phyloP scores from a whole-genome alignment of 306 rosid genomes.

The Vigna hirtella region DNA sequence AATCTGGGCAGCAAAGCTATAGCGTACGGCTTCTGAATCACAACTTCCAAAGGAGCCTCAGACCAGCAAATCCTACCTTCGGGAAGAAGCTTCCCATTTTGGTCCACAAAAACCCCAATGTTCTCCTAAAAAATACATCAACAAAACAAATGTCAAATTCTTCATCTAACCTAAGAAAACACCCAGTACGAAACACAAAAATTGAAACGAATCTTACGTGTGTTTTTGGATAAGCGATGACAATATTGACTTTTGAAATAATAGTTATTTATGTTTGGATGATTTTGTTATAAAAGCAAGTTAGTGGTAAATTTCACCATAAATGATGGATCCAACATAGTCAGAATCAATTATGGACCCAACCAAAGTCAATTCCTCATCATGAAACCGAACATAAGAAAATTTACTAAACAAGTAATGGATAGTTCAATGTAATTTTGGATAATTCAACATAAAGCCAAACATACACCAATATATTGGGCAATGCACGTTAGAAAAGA shows the following conservation, averaged over 20 bases:
- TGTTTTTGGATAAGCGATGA: background rate
- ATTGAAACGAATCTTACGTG: background rate
- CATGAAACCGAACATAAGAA: too few species aligned
- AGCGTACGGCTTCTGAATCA: constrained; percentile 89
- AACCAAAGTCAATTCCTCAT: too few species aligned
- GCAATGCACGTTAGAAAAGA: constrained; percentile 14
- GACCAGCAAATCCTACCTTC: constrained; percentile 99
- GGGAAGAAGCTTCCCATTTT: constrained; percentile 91
- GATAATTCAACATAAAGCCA: background rate
- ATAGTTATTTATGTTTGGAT: background rate
- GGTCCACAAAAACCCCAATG: constrained; percentile 96
- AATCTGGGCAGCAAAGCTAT: constrained; percentile 83
- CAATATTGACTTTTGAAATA: background rate
- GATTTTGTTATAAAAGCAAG: background rate
- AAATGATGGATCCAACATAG: background rate
- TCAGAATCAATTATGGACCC: background rate
- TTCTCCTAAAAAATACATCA: constrained; percentile 69
- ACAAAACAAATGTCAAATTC: constrained; percentile 23
- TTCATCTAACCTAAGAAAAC: constrained; percentile 30
- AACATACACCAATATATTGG: background rate
- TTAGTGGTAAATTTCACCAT: background rate
- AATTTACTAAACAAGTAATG: too few species aligned
- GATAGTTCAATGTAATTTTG: background rate
- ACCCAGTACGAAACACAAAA: background rate
- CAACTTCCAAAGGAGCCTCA: constrained; percentile 85